A percentile compares a stretch with the other conserved stretches of the same genome.
Evolutionary conservation across 2,329 filamentous ascomycete genomes (phyloP).

Genomic region (Trichoderma afroharzianum): DNA sequence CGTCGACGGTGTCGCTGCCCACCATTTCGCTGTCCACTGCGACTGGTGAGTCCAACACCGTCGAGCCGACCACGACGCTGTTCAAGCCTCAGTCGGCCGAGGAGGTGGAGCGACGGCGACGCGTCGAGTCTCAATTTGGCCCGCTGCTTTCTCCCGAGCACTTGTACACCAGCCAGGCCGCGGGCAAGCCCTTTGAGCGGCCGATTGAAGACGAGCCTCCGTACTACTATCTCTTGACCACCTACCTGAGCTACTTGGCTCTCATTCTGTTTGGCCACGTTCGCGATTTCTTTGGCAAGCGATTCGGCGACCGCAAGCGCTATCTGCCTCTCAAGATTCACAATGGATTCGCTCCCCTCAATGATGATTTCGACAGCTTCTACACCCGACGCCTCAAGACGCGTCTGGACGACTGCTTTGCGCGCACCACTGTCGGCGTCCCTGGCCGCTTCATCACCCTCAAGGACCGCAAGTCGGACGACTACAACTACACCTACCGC

Average conservation of each 20-base stretch:
- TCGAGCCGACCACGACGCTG: slow-evolving; percentile 72
- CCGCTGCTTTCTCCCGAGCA: slow-evolving; percentile 77
- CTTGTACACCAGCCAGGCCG: slow-evolving; percentile 83
- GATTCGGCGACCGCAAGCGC: slow-evolving; percentile 76
- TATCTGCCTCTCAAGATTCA: slow-evolving; percentile 79
- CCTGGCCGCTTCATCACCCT: slow-evolving; percentile 92
- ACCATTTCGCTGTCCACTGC: slow-evolving; percentile 83
- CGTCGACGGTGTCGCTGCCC: slow-evolving; percentile 73
- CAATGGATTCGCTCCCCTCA: slow-evolving; percentile 91
- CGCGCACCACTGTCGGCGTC: slow-evolving; percentile 86
- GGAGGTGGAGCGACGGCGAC: slow-evolving; percentile 71
- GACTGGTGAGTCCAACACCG: slow-evolving; percentile 62
- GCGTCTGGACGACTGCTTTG: slow-evolving; percentile 95
- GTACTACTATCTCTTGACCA: slow-evolving; percentile 95
- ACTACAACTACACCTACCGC: slow-evolving; percentile 88
- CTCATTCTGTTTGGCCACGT: slow-evolving; percentile 94
- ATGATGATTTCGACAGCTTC: slow-evolving; percentile 98
- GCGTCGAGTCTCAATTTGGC: slow-evolving; percentile 85
- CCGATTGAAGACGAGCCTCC: slow-evolving; percentile 93
- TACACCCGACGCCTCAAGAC: slow-evolving; percentile 90
- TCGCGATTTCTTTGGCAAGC: slow-evolving; percentile 96
- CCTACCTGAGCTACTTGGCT: slow-evolving; percentile 96
- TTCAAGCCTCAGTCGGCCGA: slow-evolving; percentile 86
- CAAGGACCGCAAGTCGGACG: slow-evolving; percentile 83
- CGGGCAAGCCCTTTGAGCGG: slow-evolving; percentile 72